Conservation (phyloP, 257 asterid species). For the Lycium barbarum region DNA sequence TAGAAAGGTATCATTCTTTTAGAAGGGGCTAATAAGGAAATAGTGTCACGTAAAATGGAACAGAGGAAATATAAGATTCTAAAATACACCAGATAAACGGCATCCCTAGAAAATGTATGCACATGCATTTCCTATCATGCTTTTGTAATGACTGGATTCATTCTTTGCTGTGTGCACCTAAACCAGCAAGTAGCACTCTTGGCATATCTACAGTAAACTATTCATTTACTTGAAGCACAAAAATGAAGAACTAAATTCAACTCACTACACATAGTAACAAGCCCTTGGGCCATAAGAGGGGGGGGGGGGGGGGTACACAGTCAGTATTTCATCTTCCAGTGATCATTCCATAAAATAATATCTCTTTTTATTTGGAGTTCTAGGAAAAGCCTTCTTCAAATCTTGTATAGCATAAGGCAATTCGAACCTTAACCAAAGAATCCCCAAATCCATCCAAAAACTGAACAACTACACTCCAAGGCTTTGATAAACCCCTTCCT, state of each 20-base stretch:
- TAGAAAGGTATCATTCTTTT: background rate
- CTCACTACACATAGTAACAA: background rate
- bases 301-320: background rate
- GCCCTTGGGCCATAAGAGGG: conserved; percentile 4
- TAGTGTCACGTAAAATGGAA: background rate
- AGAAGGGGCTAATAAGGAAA: background rate
- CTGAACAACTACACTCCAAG: background rate
- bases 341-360: background rate
- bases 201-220: conserved; percentile 18
- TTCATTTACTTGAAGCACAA: conserved; percentile 5
- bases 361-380: background rate
- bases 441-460: conserved; percentile 16
- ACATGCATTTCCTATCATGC: background rate
- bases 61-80: background rate
- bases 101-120: background rate
- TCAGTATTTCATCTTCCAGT: conserved; percentile 2
- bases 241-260: conserved; percentile 13
- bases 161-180: no score
- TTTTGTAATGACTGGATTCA: background rate
- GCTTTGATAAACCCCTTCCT: conserved; percentile 19
- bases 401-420: conserved; percentile 23
- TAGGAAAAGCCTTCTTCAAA: background rate
- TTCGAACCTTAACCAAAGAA: background rate
- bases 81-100: background rate
- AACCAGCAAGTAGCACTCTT: conserved; percentile 19